Percentiles rank a stretch among this genome's conserved stretches.
These are phyloP conservation scores for Botrytis sinoallii DNA, from an alignment of 2,329 filamentous ascomycete genomes.

Conservation along the genomic window DNA sequence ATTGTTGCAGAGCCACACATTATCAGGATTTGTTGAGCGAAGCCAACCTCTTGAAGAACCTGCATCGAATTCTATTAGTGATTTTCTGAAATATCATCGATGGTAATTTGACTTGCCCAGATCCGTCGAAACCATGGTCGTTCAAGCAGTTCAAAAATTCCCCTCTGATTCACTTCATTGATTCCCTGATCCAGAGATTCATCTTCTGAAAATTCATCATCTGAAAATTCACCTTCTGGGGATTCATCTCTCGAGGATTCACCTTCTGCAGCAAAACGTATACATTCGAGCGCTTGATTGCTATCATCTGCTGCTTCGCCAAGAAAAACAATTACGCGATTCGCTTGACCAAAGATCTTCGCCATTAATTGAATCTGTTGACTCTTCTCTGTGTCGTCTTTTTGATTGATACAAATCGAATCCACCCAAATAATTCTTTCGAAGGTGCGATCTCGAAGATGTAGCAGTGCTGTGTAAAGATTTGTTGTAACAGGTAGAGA, in stretches of 20 bases:
- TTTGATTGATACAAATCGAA: slow-evolving; percentile 14
- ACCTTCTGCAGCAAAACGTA: slow-evolving; percentile 10
- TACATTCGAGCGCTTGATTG: slow-evolving; percentile 15
- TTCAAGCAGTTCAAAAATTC: slow-evolving; percentile 14
- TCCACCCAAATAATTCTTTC: slow-evolving; percentile 15
- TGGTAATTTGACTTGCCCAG: slow-evolving; percentile 12
- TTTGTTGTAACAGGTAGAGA: slow-evolving; percentile 16
- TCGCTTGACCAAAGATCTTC: slow-evolving; percentile 22
- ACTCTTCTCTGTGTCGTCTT: not conserved
- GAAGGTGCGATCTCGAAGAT: slow-evolving; percentile 16
- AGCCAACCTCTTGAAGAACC: not conserved
- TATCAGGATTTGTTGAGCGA: slow-evolving; percentile 1
- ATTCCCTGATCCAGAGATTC: not conserved
- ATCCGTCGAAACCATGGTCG: slow-evolving; percentile 21
- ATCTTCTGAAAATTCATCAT: not conserved
- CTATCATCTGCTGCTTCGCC: slow-evolving; percentile 14
- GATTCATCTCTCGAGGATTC: not conserved
- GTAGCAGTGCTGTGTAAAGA: slow-evolving; percentile 16
- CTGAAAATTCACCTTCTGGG: not conserved
- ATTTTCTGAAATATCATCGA: not conserved
- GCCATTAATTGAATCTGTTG: slow-evolving; percentile 23
- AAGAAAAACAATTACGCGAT: slow-evolving; percentile 24
- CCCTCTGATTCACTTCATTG: not conserved
- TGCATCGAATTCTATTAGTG: not conserved
- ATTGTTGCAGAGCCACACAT: not conserved